Evolutionary conservation across 345 rosid genomes (phyloP).

Genomic region (Turnera subulata): DNA sequence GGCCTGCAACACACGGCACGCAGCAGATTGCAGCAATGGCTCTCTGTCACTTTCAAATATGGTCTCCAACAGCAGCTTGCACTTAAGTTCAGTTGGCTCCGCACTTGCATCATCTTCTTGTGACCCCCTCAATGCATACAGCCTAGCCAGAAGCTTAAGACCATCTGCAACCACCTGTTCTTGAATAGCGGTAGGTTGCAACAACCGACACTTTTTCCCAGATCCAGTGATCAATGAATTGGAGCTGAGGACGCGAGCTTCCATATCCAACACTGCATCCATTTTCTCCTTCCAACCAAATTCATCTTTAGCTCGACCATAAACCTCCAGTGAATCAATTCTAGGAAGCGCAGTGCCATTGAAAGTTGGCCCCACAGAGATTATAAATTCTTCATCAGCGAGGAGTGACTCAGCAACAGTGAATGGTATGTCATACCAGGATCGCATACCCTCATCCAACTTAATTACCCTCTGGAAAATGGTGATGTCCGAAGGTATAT

Average conservation of each 20-base stretch:
- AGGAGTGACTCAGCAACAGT: slow-evolving; percentile 94
- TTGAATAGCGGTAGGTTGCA: slow-evolving; percentile 66
- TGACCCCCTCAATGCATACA: slow-evolving; percentile 50
- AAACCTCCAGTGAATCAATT: slow-evolving; percentile 89
- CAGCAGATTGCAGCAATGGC: slow-evolving; percentile 83
- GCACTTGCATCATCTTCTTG: slow-evolving; percentile 51
- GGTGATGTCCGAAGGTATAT: slow-evolving; percentile 83
- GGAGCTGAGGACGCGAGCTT: slow-evolving; percentile 88
- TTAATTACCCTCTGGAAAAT: slow-evolving; percentile 89
- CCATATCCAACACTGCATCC: slow-evolving; percentile 89
- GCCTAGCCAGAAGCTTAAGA: slow-evolving; percentile 73
- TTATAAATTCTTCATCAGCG: slow-evolving; percentile 90
- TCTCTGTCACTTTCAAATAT: slow-evolving; percentile 93
- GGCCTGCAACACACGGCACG: slow-evolving; percentile 82
- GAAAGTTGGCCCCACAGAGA: slow-evolving; percentile 79
- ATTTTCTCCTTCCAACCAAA: slow-evolving; percentile 99
- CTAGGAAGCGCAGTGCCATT: slow-evolving; percentile 78
- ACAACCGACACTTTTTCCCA: slow-evolving; percentile 57
- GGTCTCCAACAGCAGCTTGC: slow-evolving; percentile 72
- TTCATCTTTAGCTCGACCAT: slow-evolving; percentile 97
- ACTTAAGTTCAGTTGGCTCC: slow-evolving; percentile 58
- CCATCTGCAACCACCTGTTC: slow-evolving; percentile 95
- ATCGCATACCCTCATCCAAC: slow-evolving; percentile 91
- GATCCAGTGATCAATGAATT: slow-evolving; percentile 58
- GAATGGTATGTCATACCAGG: slow-evolving; percentile 98